Evolutionary conservation across 352 stramenopile species (phyloP).

Genomic region (Phytophthora foliorum): DNA sequence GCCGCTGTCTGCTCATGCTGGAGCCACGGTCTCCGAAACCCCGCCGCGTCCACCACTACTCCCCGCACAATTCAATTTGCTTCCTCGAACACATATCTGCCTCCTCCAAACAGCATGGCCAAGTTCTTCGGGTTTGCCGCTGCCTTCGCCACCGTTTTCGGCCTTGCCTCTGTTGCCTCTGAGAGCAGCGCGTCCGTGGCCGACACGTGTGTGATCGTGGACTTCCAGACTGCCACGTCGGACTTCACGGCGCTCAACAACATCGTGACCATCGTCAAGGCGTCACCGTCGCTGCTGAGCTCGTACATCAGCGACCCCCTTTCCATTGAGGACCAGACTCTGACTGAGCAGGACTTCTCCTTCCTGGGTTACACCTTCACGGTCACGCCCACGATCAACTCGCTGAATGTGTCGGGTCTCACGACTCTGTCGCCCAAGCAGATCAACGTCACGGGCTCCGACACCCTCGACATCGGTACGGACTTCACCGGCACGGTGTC

Average conservation of each 20-base stretch:
- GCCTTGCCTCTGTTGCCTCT: constrained; percentile 21
- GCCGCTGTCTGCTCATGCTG: constrained; percentile 20
- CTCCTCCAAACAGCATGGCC: constrained; percentile 29
- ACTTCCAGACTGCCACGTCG: constrained; percentile 51
- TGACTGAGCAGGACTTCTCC: constrained; percentile 56
- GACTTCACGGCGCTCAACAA: constrained; percentile 63
- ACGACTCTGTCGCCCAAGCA: constrained; percentile 52
- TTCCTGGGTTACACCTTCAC: constrained; percentile 63
- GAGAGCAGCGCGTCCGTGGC: constrained; percentile 33
- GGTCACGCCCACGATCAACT: constrained; percentile 61
- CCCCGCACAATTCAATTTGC: constrained; percentile 35
- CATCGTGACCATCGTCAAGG: constrained; percentile 52
- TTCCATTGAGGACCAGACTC: constrained; percentile 45
- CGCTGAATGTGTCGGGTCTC: constrained; percentile 55
- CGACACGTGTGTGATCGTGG: constrained; percentile 49
- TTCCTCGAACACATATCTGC: constrained; percentile 31
- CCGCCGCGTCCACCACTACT: constrained; percentile 4
- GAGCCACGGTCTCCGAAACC: not conserved
- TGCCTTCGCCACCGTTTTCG: constrained; percentile 15
- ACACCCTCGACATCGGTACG: constrained; percentile 52
- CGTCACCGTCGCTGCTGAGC: constrained; percentile 43
- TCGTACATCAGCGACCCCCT: constrained; percentile 54
- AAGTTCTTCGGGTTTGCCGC: constrained; percentile 32
- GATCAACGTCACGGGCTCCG: constrained; percentile 52
- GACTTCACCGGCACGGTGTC: constrained; percentile 55